Evolutionary conservation across 2,329 filamentous ascomycete species (phyloP), one percentile per base, ranked within the genome.

Genomic region (Aspergillus arachidicola): DNA sequence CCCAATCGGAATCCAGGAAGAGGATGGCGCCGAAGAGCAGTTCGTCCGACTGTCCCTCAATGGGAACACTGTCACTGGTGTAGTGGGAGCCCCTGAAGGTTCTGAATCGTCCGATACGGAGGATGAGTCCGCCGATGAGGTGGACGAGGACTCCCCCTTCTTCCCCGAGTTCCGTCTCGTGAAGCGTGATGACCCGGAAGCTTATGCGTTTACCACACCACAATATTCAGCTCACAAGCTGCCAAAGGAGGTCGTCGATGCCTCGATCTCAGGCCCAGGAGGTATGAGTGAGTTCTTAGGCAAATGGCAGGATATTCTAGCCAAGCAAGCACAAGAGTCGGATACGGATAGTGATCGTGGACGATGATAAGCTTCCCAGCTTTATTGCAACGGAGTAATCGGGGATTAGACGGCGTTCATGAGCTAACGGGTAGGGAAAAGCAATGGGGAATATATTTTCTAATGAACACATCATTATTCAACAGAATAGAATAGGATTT

Each of bases 151-250:
- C 38, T 78, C 84, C 19, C 76, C 84, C 9, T 87, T 86, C 73
- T 83, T 85, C 6, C 91, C 93, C 0, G 94, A 97, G 77, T 85
- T 99, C 68, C 85, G 94, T 48, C 83, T 98, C 10, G 87, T 99
- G 54, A 87, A 90, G 69, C 89, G 89, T 75, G 90, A 94, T 67
- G 94, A 98, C 68, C 93, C 94, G 0, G 91, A 94, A 64, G 94
- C 94, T 1, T 95, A 93, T 75, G 91, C 91, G 69, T 96, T 97
- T 75, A 89, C 87, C 68, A 91, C 91, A 5, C 87, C 93, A 1
- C 91, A 94, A 72, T 98, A 96, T 77, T 97, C 93, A 65, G 94
- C 95, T 3, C 94, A 98, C 75, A 99, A 98, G 79, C 81, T 99
- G 70, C 95, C 95, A 0, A 93, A 90, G 76, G 95, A 99, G 70